A percentile compares a stretch with the other conserved stretches of the same genome.
Evolutionary conservation across 2,329 filamentous ascomycete genomes (phyloP).

Genomic region (Fusarium secorum): DNA sequence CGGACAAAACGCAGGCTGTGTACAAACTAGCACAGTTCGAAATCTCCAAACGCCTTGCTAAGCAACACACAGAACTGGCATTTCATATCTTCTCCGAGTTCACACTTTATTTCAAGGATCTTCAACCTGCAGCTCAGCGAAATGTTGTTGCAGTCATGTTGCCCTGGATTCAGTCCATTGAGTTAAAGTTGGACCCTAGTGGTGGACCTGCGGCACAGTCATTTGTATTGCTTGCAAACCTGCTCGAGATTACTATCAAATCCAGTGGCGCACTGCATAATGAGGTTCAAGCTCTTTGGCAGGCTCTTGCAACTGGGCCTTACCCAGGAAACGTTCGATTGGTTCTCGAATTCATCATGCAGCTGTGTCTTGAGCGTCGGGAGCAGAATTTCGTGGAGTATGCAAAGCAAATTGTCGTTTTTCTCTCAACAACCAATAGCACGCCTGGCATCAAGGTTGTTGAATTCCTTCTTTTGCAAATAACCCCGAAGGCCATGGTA

Average conservation of each 20-base stretch:
- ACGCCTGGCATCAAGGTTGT: conserved; percentile 86
- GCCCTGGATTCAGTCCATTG: conserved; percentile 95
- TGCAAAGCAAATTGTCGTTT: conserved; percentile 97
- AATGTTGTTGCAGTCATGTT: conserved; percentile 95
- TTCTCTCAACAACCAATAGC: conserved; percentile 81
- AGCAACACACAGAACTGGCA: conserved; percentile 86
- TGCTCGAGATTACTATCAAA: conserved; percentile 95
- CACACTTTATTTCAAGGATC: conserved; percentile 87
- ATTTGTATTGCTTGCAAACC: conserved; percentile 92
- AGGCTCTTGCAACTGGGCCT: conserved; percentile 91
- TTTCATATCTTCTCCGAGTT: conserved; percentile 98
- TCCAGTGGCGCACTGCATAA: conserved; percentile 89
- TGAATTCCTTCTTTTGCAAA: conserved; percentile 90
- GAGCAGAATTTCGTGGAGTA: conserved; percentile 99
- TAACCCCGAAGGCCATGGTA: conserved; percentile 96
- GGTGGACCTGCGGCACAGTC: conserved; percentile 90
- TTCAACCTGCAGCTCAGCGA: conserved; percentile 82
- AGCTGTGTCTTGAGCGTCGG: conserved; percentile 87
- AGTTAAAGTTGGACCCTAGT: conserved; percentile 89
- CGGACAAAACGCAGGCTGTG: conserved; percentile 96
- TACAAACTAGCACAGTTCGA: conserved; percentile 98
- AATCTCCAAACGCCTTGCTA: conserved; percentile 88
- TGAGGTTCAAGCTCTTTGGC: conserved; percentile 97
- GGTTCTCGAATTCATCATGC: conserved; percentile 95
- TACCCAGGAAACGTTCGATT: conserved; percentile 93